Percentiles rank a stretch among this genome's conserved stretches.
phyloP scores from a whole-genome alignment of 2,329 filamentous ascomycete genomes.

The Fusarium continuum region DNA sequence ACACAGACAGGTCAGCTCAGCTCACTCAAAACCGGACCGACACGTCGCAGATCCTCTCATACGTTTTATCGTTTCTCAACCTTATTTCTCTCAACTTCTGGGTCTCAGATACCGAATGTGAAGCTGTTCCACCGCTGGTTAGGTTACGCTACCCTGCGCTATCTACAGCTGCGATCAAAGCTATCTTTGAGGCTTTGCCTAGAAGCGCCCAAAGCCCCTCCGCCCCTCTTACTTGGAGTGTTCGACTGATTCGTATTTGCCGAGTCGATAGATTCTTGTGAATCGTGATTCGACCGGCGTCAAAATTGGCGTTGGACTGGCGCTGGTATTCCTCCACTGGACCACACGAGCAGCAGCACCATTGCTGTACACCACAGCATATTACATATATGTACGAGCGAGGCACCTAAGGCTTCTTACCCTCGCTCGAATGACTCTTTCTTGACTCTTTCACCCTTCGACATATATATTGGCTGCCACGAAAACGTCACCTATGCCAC shows the following conservation, averaged over 20 bases:
- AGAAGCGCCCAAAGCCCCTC: background rate
- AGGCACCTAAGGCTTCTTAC: slow-evolving; percentile 2
- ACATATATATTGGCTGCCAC: slow-evolving; percentile 1
- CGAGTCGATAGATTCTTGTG: slow-evolving; percentile 6
- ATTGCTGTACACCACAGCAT: slow-evolving; percentile 1
- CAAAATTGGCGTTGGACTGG: slow-evolving; percentile 9
- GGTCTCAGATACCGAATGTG: background rate
- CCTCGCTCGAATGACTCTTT: background rate
- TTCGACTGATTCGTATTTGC: background rate
- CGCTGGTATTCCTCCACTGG: slow-evolving; percentile 1
- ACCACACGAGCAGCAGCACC: slow-evolving; percentile 7
- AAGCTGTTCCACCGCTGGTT: background rate
- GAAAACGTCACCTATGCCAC: slow-evolving; percentile 3
- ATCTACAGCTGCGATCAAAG: background rate
- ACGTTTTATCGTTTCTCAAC: background rate
- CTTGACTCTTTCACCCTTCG: background rate
- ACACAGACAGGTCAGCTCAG: background rate
- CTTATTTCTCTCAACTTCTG: background rate
- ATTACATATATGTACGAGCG: background rate
- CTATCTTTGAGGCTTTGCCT: background rate
- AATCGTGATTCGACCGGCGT: slow-evolving; percentile 4
- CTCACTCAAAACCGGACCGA: background rate
- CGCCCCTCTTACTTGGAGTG: background rate
- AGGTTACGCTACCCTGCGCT: background rate
- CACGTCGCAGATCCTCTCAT: background rate